phyloP scores from a whole-genome alignment of 176 grass and related monocot species.

The Eleusine indica region DNA sequence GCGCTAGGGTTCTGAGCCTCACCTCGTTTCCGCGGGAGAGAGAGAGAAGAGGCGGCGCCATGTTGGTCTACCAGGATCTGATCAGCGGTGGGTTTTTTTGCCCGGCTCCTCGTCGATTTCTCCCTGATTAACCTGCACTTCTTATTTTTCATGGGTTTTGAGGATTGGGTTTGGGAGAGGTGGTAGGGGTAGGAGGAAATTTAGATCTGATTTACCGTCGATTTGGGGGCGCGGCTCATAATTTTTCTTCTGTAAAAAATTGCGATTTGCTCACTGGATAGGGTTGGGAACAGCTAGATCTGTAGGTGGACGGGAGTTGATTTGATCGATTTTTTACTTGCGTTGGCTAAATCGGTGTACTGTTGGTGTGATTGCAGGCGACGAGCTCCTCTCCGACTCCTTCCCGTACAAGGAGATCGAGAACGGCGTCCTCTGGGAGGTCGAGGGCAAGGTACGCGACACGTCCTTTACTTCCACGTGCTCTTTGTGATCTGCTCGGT shows the following conservation, averaged over 20 bases:
- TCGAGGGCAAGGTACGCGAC: slow-evolving; percentile 67
- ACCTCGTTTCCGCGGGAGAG: background rate
- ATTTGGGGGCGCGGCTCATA: no score
- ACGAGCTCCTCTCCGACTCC: slow-evolving; percentile 88
- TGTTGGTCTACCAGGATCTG: slow-evolving; percentile 79
- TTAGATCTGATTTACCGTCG: no score
- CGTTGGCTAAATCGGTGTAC: background rate
- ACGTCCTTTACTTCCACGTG: background rate
- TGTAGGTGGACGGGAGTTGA: background rate
- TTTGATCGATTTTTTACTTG: background rate
- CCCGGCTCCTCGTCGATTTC: background rate
- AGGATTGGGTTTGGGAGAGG: no score
- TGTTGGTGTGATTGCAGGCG: slow-evolving; percentile 37
- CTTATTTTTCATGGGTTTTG: no score
- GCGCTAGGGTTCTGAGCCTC: slow-evolving; percentile 39
- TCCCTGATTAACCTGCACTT: no score
- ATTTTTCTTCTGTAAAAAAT: background rate
- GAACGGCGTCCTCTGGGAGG: slow-evolving; percentile 84
- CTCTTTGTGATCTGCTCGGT: background rate
- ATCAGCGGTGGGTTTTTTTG: slow-evolving; percentile 45
- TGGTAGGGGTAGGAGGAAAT: no score
- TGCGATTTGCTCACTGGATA: background rate
- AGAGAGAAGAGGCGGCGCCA: slow-evolving; percentile 30
- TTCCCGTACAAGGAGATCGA: slow-evolving; percentile 73
- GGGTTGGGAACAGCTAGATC: no score